Conservation (phyloP, 768 basidiomycete species). For the Phlegmacium glaucopus region DNA sequence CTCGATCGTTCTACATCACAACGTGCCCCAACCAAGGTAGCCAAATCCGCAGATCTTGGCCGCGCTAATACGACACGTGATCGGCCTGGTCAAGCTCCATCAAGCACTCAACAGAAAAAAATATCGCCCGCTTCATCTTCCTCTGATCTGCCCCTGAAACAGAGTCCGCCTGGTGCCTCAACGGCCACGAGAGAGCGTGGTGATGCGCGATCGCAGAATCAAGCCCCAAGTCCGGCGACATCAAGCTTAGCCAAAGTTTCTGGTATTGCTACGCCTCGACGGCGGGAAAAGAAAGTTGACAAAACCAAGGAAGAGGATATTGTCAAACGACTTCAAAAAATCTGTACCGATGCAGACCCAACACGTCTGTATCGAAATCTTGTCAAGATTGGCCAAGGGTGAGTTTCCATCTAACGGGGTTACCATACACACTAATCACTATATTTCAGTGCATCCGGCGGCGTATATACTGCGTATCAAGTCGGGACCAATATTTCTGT, state of each 20-base stretch:
- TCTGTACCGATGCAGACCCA: slow-evolving; percentile 97
- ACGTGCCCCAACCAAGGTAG: slow-evolving; percentile 58
- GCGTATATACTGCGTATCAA: slow-evolving; percentile 98
- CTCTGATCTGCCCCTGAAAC: slow-evolving; percentile 54
- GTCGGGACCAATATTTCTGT: slow-evolving; percentile 92
- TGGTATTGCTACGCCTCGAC: slow-evolving; percentile 77
- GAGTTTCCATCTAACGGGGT: slow-evolving; percentile 23
- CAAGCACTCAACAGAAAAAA: slow-evolving; percentile 34
- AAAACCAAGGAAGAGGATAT: slow-evolving; percentile 85
- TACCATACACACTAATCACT: slow-evolving; percentile 7
- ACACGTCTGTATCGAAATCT: slow-evolving; percentile 89
- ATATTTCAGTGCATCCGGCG: slow-evolving; percentile 81
- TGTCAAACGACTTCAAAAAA: slow-evolving; percentile 84
- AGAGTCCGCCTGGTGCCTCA: slow-evolving; percentile 11
- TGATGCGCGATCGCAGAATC: slow-evolving; percentile 41
- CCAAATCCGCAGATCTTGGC: slow-evolving; percentile 48
- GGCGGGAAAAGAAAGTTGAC: slow-evolving; percentile 86
- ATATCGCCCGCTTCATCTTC: slow-evolving; percentile 57
- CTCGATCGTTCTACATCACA: slow-evolving; percentile 90
- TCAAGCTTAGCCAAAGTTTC: slow-evolving; percentile 64
- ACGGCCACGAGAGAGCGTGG: slow-evolving; percentile 27
- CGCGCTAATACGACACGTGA: slow-evolving; percentile 71
- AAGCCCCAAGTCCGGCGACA: slow-evolving; percentile 60
- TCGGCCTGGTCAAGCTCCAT: slow-evolving; percentile 31
- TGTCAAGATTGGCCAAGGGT: slow-evolving; percentile 99